Evolutionary conservation across 768 basidiomycete genomes (phyloP), one percentile per base, ranked within the genome.

Genomic region (Cystobasidium ongulense): DNA sequence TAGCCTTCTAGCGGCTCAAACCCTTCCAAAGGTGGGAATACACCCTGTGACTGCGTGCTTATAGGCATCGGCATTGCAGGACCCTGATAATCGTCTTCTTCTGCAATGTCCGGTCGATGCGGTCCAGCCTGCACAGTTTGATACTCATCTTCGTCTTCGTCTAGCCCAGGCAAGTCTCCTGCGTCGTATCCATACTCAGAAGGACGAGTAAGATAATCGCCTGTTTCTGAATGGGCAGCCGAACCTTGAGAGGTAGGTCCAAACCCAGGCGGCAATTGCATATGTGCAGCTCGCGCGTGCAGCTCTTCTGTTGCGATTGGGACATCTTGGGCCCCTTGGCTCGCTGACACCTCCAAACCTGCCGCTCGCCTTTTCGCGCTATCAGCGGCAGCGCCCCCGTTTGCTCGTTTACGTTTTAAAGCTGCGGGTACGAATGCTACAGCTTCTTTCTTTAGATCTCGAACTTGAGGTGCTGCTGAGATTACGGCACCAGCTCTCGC

Each of bases 381-480:
- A 23, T 29, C 41, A 25, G n/a, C 11, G 8, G 65, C 17, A 17
- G 50, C 50, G 33, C 54, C 57, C 21, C 46, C 29, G 10, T 35
- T 43, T 23, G 52, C 25, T 25, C 59, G 53, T 38, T 76, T 64
- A 74, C 85, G 88, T 81, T 89, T 92, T 59, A 90, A 86, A 81
- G 91, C 91, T 53, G 79, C 76, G 1, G 96, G 96, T 2, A 97
- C 87, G 78, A 99, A 98, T 0, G 90, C 87, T 0, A 92, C 95
- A 10, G 90, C 89, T 80, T 99, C 96, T 81, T 92, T 93, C 83
- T 93, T 92, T 75, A 98, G 84, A 81, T 99, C 92, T 17, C 95
- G 89, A 63, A 99, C 81, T 79, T 92, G 85, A 2, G 96, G 92
- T 54, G 84, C 91, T 1, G 93, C 92, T 25, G 86, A 88, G 64